A percentile compares a stretch with the other conserved stretches of the same genome.
Evolutionary conservation across 495 filamentous ascomycete species (phyloP).

Genomic region (Penicillium chermesinum): DNA sequence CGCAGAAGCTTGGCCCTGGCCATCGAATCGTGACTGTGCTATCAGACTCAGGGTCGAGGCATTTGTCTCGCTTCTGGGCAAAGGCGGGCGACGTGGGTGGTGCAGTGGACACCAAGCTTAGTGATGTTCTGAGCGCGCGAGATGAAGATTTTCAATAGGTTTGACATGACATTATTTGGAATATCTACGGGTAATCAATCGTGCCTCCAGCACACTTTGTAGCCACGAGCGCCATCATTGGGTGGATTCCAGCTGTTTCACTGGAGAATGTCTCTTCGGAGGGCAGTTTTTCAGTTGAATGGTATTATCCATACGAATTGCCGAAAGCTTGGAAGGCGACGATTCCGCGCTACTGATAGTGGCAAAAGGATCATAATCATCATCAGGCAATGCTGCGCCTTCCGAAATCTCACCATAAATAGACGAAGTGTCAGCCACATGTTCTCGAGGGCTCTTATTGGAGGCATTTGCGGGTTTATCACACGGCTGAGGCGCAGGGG

Average conservation of each 20-base stretch:
- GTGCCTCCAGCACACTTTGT: too few species aligned
- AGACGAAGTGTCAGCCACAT: background rate
- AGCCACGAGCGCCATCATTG: too few species aligned
- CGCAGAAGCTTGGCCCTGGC: constrained; percentile 66
- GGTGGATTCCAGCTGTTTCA: constrained; percentile 2
- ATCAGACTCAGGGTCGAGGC: constrained; percentile 85
- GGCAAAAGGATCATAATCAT: constrained; percentile 4
- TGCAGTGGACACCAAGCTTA: constrained; percentile 45
- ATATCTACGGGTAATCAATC: too few species aligned
- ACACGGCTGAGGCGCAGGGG: background rate
- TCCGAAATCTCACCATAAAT: background rate
- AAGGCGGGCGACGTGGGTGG: constrained; percentile 66
- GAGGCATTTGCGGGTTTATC: background rate
- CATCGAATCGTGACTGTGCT: constrained; percentile 84
- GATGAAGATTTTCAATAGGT: constrained; percentile 30
- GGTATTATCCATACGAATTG: constrained; percentile 10
- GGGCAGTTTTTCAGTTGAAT: constrained; percentile 4
- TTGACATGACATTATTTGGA: too few species aligned
- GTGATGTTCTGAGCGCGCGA: constrained; percentile 46
- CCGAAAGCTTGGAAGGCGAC: constrained; percentile 13
- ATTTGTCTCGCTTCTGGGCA: constrained; percentile 94
- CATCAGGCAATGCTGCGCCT: background rate
- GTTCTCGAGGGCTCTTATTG: too few species aligned
- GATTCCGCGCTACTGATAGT: constrained; percentile 4
- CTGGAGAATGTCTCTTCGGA: constrained; percentile 7